phyloP scores from a whole-genome alignment of 2,329 filamentous ascomycete species.

The Colletotrichum lini region DNA sequence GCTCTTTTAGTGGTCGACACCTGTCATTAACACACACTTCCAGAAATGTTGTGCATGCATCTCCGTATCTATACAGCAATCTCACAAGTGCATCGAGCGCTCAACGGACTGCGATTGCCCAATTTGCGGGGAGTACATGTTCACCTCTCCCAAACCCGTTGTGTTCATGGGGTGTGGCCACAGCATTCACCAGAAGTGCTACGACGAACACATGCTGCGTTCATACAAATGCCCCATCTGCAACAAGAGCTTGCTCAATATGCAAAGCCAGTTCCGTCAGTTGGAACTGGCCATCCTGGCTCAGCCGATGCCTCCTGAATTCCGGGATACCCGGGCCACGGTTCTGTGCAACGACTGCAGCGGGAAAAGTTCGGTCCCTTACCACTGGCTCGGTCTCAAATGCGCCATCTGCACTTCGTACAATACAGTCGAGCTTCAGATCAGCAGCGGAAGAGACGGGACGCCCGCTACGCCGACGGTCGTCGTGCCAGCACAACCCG shows the following conservation, averaged over 20 bases:
- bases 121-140: conserved; percentile 97
- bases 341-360: conserved; percentile 97
- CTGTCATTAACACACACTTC: conserved; percentile 19
- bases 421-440: conserved; percentile 77
- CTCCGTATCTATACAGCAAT: conserved; percentile 85
- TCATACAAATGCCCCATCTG: conserved; percentile 98
- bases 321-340: conserved; percentile 82
- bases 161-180: conserved; percentile 97
- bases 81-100: conserved; percentile 94
- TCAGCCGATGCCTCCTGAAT: conserved; percentile 94
- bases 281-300: conserved; percentile 87
- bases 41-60: conserved; percentile 95
- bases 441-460: conserved; percentile 60
- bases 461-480: background rate
- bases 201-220: conserved; percentile 86
- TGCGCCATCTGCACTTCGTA: conserved; percentile 82
- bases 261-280: conserved; percentile 95
- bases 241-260: conserved; percentile 96
- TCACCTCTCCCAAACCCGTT: conserved; percentile 88
- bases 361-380: conserved; percentile 86
- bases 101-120: conserved; percentile 97
- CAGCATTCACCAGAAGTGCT: conserved; percentile 93
- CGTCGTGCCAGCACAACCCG: background rate
- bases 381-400: conserved; percentile 95
- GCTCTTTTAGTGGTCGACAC: background rate